Conservation (phyloP, 139 green algal species). For the Zygnema circumcarinatum region DNA sequence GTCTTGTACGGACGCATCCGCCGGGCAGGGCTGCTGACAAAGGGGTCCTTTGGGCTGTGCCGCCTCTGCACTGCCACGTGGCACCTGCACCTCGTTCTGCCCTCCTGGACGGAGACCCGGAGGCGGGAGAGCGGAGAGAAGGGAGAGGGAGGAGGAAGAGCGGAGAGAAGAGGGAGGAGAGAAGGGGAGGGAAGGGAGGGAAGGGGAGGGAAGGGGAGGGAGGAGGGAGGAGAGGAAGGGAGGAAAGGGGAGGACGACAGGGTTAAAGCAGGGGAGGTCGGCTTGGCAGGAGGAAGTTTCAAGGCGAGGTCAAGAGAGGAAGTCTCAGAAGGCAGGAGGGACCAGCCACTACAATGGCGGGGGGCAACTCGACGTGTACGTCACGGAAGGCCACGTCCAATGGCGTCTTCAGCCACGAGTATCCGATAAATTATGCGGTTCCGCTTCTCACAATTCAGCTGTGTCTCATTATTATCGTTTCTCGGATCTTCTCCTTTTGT, state of each 20-base stretch:
- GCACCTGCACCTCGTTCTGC: too few relatives aligned
- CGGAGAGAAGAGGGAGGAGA: too few relatives aligned
- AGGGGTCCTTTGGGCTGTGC: too few relatives aligned
- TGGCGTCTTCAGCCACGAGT: conserved; percentile 22
- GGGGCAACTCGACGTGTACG: background rate
- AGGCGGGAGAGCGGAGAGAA: too few relatives aligned
- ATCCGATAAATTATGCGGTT: conserved; percentile 42
- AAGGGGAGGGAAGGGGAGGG: background rate
- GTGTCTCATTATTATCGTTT: conserved; percentile 48
- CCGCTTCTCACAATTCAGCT: conserved; percentile 52
- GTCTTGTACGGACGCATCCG: too few relatives aligned
- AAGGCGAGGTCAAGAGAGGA: too few relatives aligned
- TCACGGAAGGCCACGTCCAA: conserved; percentile 43
- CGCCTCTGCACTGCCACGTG: too few relatives aligned
- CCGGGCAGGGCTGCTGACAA: too few relatives aligned
- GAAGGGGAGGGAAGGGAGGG: background rate
- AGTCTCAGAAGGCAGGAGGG: background rate
- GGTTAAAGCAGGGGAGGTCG: too few relatives aligned
- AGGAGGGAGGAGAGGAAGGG: background rate
- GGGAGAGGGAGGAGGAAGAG: too few relatives aligned
- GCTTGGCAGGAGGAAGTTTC: too few relatives aligned
- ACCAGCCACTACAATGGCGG: background rate
- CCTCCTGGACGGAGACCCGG: too few relatives aligned
- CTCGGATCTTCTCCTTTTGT: conserved; percentile 31
- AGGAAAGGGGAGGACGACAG: background rate